Evolutionary conservation across 305 asterid species (phyloP).

Genomic region (Stenogyne calaminthoides): DNA sequence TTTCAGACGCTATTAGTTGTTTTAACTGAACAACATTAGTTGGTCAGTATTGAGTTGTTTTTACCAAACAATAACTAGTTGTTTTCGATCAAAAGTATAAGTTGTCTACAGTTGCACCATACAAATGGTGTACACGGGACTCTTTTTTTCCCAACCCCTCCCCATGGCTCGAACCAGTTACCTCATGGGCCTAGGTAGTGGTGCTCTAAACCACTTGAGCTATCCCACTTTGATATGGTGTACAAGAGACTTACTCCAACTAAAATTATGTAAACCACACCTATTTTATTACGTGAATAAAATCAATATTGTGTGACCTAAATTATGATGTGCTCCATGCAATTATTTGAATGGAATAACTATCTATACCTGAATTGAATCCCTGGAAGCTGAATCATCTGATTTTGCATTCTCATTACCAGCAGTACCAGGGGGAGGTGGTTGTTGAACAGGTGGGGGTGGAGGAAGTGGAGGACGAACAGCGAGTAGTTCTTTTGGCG

Average conservation of each 20-base stretch:
- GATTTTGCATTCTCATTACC: conserved; percentile 53
- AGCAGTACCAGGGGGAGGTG: conserved; percentile 69
- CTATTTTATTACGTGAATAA: conserved; percentile 2
- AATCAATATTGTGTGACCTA: background rate
- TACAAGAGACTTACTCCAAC: background rate
- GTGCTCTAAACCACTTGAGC: too few relatives aligned
- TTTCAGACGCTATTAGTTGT: too few relatives aligned
- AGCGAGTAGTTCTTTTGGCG: conserved; percentile 69
- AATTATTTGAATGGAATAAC: conserved; percentile 27
- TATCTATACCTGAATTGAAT: conserved; percentile 56
- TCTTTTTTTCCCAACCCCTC: too few relatives aligned
- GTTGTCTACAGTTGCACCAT: too few relatives aligned
- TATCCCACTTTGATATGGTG: too few relatives aligned
- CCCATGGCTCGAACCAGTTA: too few relatives aligned
- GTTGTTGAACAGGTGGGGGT: conserved; percentile 58
- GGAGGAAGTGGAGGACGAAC: conserved; percentile 62
- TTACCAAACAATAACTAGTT: too few relatives aligned
- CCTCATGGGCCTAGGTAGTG: too few relatives aligned
- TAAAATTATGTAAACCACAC: background rate
- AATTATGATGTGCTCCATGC: background rate
- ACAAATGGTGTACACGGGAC: too few relatives aligned
- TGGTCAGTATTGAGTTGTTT: too few relatives aligned
- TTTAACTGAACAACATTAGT: too few relatives aligned
- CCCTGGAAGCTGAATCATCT: conserved; percentile 54
- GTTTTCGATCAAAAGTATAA: too few relatives aligned